These are phyloP conservation scores for Margaritispora aquatica DNA, from an alignment of 495 filamentous ascomycete genomes.

Conservation along the genomic window DNA sequence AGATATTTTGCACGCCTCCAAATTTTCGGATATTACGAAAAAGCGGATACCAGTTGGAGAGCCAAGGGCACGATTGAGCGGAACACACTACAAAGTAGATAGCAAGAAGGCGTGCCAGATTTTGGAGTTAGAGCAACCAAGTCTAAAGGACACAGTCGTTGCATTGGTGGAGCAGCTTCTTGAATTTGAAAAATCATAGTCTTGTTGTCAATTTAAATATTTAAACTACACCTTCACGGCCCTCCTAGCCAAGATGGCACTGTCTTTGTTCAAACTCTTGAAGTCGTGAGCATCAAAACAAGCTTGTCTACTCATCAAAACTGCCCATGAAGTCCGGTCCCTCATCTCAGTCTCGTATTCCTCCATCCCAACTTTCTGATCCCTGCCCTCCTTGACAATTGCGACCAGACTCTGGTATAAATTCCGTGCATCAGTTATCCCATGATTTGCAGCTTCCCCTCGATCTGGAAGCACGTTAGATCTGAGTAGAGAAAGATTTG, in stretches of 20 bases:
- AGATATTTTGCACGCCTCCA: not conserved
- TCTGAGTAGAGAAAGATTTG: not conserved
- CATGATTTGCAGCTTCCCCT: slow-evolving; percentile 57
- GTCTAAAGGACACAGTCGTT: not conserved
- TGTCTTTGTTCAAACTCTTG: slow-evolving; percentile 26
- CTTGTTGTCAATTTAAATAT: not conserved
- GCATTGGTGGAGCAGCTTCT: not conserved
- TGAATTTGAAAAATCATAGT: not conserved
- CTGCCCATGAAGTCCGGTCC: slow-evolving; percentile 40
- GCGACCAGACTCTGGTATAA: slow-evolving; percentile 29
- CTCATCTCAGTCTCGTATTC: slow-evolving; percentile 47
- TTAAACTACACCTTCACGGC: not conserved
- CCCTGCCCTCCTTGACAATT: slow-evolving; percentile 5
- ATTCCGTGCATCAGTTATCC: slow-evolving; percentile 43
- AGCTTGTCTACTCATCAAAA: slow-evolving; percentile 50
- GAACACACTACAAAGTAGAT: not conserved
- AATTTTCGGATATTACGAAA: not conserved
- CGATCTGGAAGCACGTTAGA: slow-evolving; percentile 25
- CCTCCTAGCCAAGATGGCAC: slow-evolving; percentile 30
- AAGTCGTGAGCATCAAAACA: slow-evolving; percentile 60
- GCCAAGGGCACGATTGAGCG: not conserved
- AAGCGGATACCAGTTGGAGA: not conserved
- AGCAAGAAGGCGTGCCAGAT: not conserved
- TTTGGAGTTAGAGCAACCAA: not conserved
- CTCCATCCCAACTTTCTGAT: slow-evolving; percentile 30